Evolutionary conservation across 495 filamentous ascomycete genomes (phyloP), one percentile per base, ranked within the genome.

Genomic region (Hypoxylon subgilvum): DNA sequence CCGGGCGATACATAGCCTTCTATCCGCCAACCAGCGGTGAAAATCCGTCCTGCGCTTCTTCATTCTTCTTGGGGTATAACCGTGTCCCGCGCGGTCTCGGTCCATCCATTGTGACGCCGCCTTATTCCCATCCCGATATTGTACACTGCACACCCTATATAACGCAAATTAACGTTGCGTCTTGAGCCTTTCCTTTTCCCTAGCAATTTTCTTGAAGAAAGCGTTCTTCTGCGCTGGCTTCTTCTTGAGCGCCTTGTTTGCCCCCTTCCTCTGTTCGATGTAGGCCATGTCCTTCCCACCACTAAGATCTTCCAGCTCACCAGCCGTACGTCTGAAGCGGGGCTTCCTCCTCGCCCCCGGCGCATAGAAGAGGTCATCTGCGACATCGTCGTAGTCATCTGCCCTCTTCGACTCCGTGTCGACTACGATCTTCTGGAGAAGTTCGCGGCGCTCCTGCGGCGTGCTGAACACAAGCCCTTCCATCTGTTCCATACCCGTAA

Each of bases 281-380:
- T 97, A 97, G 21, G 92, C 92, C 93, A 97, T 97, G 64, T 94
- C 90, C 69, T 95, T 88, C 0, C 92, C 94, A 34, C 94, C 94
- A 21, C 86, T 87, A 45, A 97, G 76, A 50, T 93, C 92, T 43
- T 86, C 87, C 41, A 98, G 79, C 32, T 83, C 92, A 13, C 90
- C 93, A 6, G 91, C 94, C 30, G 86, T 92, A 25, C 94, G 83
- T 65, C 83, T 89, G 10, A 84, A 88, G 6, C 78, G 84, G 45
- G 76, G 82, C 71, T 83, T 82, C 57, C 71, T 80, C 43, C 61
- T 40, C 25, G 73, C 76, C 42, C 79, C 78, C 21, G 56, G 56
- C 45, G 79, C 84, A 25, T 85, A 82, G 68, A 96, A 97, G 16
- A 97, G 73, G 65, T 97, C 92, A 61, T 94, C 94, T 0, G 79